Percentiles rank a stretch among this genome's conserved stretches.
Conservation (phyloP, 306 rosid genomes). For the Malus sylvestris region DNA sequence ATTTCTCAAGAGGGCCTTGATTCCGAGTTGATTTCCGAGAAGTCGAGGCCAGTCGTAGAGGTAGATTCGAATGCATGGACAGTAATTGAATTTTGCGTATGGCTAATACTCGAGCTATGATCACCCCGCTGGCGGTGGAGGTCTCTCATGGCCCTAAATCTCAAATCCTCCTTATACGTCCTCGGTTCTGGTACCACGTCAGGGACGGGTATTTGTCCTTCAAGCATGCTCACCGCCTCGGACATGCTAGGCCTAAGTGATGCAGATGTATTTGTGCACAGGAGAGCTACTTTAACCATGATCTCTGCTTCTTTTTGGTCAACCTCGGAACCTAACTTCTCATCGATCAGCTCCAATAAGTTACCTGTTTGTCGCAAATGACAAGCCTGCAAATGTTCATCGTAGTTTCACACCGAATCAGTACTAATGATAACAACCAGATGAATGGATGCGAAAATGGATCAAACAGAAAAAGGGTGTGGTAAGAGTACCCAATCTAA, state of each 20-base stretch:
- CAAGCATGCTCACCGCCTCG: conserved; percentile 63
- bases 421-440: not conserved
- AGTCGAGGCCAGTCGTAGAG: conserved; percentile 27
- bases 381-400: conserved; percentile 47
- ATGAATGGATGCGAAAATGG: not conserved
- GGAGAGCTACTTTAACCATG: conserved; percentile 45
- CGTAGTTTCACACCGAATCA: not conserved
- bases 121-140: conserved; percentile 24
- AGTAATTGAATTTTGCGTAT: conserved; percentile 27
- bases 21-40: conserved; percentile 17
- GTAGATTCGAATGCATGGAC: conserved; percentile 30
- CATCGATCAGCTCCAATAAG: conserved; percentile 48
- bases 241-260: conserved; percentile 65
- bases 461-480: not conserved
- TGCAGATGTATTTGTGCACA: conserved; percentile 57
- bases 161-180: conserved; percentile 36
- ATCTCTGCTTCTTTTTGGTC: conserved; percentile 44
- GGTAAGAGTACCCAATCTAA: conserved; percentile 46
- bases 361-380: conserved; percentile 40
- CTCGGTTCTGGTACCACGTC: conserved; percentile 40
- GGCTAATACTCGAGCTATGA: conserved; percentile 33
- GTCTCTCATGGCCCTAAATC: conserved; percentile 77
- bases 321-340: conserved; percentile 34
- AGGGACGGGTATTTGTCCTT: conserved; percentile 44
- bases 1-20: conserved; percentile 2